Evolutionary conservation across 2,329 filamentous ascomycete genomes (phyloP).

Genomic region (Blastomyces emzantsi): DNA sequence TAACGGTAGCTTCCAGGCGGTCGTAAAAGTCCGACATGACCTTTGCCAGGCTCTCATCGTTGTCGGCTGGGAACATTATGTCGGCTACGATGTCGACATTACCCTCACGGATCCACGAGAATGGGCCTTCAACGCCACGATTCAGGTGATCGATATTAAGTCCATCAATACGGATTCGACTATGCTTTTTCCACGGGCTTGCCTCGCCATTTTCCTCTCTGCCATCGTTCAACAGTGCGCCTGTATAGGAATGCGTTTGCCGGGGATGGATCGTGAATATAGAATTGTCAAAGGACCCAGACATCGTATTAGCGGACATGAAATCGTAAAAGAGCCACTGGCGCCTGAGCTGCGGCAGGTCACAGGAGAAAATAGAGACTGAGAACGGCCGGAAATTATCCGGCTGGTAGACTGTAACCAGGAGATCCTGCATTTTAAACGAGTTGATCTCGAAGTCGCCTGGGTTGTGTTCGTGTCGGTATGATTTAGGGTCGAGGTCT

Average conservation of each 20-base stretch:
- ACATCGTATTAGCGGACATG: slow-evolving; percentile 89
- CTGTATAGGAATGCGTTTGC: slow-evolving; percentile 72
- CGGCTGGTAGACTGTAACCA: slow-evolving; percentile 88
- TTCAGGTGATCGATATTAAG: slow-evolving; percentile 95
- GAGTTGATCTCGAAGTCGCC: slow-evolving; percentile 96
- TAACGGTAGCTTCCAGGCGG: slow-evolving; percentile 85
- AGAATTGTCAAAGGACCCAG: slow-evolving; percentile 88
- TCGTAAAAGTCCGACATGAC: slow-evolving; percentile 98
- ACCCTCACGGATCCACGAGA: slow-evolving; percentile 96
- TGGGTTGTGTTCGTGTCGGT: slow-evolving; percentile 75
- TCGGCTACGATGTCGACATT: slow-evolving; percentile 96
- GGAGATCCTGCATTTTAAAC: slow-evolving; percentile 89
- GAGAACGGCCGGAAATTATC: slow-evolving; percentile 87
- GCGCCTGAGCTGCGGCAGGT: slow-evolving; percentile 83
- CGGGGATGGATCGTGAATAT: slow-evolving; percentile 94
- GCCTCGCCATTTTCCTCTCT: slow-evolving; percentile 54
- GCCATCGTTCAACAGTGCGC: slow-evolving; percentile 50
- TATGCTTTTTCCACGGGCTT: slow-evolving; percentile 90
- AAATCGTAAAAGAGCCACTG: slow-evolving; percentile 99
- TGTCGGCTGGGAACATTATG: slow-evolving; percentile 84
- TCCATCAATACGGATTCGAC: slow-evolving; percentile 80
- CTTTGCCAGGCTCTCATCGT: slow-evolving; percentile 80
- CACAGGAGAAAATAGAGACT: slow-evolving; percentile 91
- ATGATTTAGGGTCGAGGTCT: slow-evolving; percentile 68
- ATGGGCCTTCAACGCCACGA: slow-evolving; percentile 81